phyloP scores from a whole-genome alignment of 2,329 filamentous ascomycete species.

The Fusarium hainanense region DNA sequence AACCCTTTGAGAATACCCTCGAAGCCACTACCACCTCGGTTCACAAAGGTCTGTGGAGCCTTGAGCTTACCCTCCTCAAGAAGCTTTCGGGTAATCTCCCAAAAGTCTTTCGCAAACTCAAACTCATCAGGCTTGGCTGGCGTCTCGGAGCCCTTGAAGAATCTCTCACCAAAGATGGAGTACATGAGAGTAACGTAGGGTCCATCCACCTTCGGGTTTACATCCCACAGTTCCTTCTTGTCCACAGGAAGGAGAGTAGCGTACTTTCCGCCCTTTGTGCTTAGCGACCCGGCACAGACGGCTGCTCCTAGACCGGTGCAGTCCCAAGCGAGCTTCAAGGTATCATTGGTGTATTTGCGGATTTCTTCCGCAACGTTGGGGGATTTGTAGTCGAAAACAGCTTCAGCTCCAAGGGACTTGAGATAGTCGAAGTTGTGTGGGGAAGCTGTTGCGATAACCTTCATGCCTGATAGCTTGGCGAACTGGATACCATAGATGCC shows the following conservation, averaged over 20 bases:
- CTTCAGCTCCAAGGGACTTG: conserved; percentile 55
- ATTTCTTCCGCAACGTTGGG: conserved; percentile 43
- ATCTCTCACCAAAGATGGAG: conserved; percentile 20
- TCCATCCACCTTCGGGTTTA: conserved; percentile 17
- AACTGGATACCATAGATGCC: conserved; percentile 62
- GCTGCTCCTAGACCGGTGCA: conserved; percentile 9
- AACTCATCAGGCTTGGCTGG: conserved; percentile 11
- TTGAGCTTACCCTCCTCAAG: conserved; percentile 1
- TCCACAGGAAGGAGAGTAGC: neutral
- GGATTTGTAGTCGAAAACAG: conserved; percentile 58
- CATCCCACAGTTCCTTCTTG: neutral
- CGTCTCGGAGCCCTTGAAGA: neutral
- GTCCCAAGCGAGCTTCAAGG: conserved; percentile 45
- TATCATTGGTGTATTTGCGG: conserved; percentile 37
- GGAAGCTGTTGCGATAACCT: conserved; percentile 53
- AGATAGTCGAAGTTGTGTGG: conserved; percentile 50
- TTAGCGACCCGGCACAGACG: conserved; percentile 8
- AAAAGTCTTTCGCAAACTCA: conserved; percentile 15
- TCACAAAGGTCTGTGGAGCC: neutral
- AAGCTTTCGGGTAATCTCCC: conserved; percentile 7
- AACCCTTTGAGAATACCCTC: conserved; percentile 3
- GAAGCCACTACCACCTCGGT: neutral
- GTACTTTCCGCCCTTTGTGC: conserved; percentile 14
- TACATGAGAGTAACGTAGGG: conserved; percentile 17
- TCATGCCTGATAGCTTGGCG: conserved; percentile 52